Evolutionary conservation across 2,329 filamentous ascomycete genomes (phyloP).

Genomic region (Colletotrichum sojae): DNA sequence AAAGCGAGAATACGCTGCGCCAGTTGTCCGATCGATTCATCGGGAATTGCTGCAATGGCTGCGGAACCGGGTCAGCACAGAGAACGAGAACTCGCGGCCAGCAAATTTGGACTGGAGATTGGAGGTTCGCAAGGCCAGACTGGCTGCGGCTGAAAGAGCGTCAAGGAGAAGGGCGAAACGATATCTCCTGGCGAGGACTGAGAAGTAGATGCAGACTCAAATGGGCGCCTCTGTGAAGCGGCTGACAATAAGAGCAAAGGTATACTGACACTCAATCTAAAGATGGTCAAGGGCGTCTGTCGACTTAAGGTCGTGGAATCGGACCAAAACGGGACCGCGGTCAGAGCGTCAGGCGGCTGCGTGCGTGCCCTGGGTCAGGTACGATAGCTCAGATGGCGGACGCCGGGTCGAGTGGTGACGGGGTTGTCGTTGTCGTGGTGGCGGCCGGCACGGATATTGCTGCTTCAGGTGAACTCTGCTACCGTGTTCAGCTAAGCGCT

Average conservation of each 20-base stretch:
- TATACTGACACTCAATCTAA: constrained; percentile 33
- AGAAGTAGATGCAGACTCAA: constrained; percentile 7
- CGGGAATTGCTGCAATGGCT: constrained; percentile 23
- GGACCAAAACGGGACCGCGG: not conserved
- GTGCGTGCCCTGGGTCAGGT: not conserved
- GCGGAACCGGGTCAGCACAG: constrained; percentile 26
- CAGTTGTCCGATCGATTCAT: constrained; percentile 37
- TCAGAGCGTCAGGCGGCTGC: constrained; percentile 12
- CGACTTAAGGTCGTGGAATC: constrained; percentile 14
- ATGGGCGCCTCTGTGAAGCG: constrained; percentile 4
- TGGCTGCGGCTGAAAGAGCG: not conserved
- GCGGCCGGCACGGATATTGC: constrained; percentile 12
- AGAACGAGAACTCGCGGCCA: constrained; percentile 11
- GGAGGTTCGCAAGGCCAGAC: not conserved
- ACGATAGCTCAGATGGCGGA: not conserved
- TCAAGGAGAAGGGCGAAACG: not conserved
- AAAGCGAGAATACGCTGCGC: constrained; percentile 37
- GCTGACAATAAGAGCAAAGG: not conserved
- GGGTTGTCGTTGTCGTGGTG: not conserved
- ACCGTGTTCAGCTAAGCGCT: not conserved
- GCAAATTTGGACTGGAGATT: not conserved
- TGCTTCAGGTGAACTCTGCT: constrained; percentile 9
- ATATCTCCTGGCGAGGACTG: not conserved
- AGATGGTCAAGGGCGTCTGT: constrained; percentile 24
- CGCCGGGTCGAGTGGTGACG: constrained; percentile 6